These are phyloP conservation scores for Saccharomycopsis phalli DNA, from an alignment of 1,139 yeast species.

Conservation along the genomic window DNA sequence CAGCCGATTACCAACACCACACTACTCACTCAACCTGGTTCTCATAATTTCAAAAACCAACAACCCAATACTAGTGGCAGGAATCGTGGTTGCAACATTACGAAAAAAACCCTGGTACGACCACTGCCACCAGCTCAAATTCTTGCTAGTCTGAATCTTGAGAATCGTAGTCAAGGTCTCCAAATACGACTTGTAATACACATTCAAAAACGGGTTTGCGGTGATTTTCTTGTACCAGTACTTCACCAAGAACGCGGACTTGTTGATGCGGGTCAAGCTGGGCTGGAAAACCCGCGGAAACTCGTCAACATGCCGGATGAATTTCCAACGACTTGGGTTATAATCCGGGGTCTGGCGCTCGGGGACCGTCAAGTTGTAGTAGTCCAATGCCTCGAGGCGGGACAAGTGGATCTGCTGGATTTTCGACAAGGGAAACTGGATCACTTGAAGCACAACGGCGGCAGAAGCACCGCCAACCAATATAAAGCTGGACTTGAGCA, in stretches of 20 bases:
- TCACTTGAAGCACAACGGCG: constrained; percentile 62
- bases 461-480: constrained; percentile 88
- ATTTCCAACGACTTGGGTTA: constrained; percentile 19
- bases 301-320: constrained; percentile 21
- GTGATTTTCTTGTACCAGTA: constrained; percentile 21
- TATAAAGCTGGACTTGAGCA: constrained; percentile 61
- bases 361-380: constrained; percentile 40
- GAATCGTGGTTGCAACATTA: constrained; percentile 68
- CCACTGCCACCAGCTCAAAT: constrained; percentile 52
- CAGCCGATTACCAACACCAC: not conserved
- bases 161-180: constrained; percentile 59
- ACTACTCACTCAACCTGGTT: constrained; percentile 27
- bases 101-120: constrained; percentile 70
- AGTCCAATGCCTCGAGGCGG: constrained; percentile 71
- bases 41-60: constrained; percentile 80
- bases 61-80: constrained; percentile 81
- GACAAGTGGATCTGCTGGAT: constrained; percentile 74
- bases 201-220: constrained; percentile 23
- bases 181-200: constrained; percentile 56
- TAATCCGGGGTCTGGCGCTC: constrained; percentile 16
- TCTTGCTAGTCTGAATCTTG: constrained; percentile 46
- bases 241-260: constrained; percentile 7
- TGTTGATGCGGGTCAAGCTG: constrained; percentile 8
- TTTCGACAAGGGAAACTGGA: constrained; percentile 78
- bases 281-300: constrained; percentile 12